phyloP scores from a whole-genome alignment of 2,329 filamentous ascomycete genomes.

The Fusarium sp. region DNA sequence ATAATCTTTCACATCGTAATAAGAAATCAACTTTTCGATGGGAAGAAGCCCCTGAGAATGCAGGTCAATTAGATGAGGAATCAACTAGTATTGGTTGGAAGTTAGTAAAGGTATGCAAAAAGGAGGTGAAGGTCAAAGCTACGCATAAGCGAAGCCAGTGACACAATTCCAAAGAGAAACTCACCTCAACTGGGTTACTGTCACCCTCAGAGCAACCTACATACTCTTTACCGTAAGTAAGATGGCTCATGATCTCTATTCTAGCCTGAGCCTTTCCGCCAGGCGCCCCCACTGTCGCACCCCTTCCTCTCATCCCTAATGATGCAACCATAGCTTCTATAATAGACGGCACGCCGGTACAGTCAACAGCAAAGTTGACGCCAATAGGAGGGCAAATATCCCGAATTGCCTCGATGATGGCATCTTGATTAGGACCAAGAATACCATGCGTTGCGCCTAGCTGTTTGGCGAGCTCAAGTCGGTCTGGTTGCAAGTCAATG shows the following conservation, averaged over 20 bases:
- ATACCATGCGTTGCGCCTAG: conserved; percentile 29
- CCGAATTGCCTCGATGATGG: neutral
- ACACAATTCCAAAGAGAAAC: rapidly evolving
- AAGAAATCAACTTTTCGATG: conserved; percentile 7
- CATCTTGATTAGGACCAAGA: neutral
- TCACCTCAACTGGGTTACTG: conserved; percentile 13
- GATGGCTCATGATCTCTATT: conserved; percentile 27
- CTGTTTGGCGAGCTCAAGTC: conserved; percentile 22
- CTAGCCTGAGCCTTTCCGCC: neutral
- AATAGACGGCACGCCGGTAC: conserved; percentile 27
- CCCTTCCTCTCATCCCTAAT: conserved; percentile 22
- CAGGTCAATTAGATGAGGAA: conserved; percentile 15
- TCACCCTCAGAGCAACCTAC: conserved; percentile 34
- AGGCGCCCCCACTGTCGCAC: conserved; percentile 30
- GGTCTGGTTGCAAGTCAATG: conserved; percentile 12
- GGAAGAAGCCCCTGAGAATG: conserved; percentile 6
- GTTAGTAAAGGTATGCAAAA: neutral
- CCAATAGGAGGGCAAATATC: conserved; percentile 10
- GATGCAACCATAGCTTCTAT: conserved; percentile 28
- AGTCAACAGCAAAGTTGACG: conserved; percentile 37
- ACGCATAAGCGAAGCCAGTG: too few relatives aligned
- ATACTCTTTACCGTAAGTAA: conserved; percentile 30
- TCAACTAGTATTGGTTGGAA: neutral
- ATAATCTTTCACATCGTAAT: conserved; percentile 7
- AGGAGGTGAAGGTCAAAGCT: neutral